phyloP scores from a whole-genome alignment of 164 flowering plant genomes.

The Nymphaea colorata region DNA sequence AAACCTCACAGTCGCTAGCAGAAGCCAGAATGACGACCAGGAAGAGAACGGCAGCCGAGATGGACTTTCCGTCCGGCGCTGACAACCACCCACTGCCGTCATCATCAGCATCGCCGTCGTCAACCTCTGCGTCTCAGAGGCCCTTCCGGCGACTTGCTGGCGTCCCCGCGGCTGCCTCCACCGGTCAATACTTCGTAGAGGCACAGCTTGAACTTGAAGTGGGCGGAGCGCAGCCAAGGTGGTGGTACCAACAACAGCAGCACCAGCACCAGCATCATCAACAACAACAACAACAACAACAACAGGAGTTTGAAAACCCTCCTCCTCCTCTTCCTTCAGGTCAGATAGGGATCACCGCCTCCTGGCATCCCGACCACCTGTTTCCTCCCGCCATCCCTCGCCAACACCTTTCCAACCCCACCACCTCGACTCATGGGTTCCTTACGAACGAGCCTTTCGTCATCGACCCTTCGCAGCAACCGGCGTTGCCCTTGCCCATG shows the following conservation, averaged over 20 bases:
- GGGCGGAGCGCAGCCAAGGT: neutral
- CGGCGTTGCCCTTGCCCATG: neutral
- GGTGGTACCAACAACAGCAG: neutral
- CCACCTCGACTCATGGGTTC: neutral
- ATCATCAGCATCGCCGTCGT: neutral
- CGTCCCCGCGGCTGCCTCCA: too few relatives aligned
- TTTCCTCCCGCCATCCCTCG: neutral
- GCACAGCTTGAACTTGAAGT: neutral
- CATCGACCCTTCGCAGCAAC: neutral
- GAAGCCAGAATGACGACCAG: constrained; percentile 35
- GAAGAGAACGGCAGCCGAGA: constrained; percentile 61
- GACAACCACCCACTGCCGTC: neutral
- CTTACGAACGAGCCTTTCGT: neutral
- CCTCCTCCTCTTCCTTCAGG: neutral
- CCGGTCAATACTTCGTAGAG: neutral
- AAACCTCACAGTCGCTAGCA: too few relatives aligned
- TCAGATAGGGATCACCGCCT: neutral
- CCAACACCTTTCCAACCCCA: neutral
- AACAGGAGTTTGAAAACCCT: too few relatives aligned
- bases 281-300: too few relatives aligned
- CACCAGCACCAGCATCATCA: too few relatives aligned
- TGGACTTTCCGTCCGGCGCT: constrained; percentile 22
- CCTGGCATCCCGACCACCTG: neutral
- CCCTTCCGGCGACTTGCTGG: constrained; percentile 18
- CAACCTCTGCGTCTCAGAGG: constrained; percentile 9